These are phyloP conservation scores for Ampelocalamus luodianensis DNA, from an alignment of 176 grass and related monocot genomes.

Conservation along the genomic window DNA sequence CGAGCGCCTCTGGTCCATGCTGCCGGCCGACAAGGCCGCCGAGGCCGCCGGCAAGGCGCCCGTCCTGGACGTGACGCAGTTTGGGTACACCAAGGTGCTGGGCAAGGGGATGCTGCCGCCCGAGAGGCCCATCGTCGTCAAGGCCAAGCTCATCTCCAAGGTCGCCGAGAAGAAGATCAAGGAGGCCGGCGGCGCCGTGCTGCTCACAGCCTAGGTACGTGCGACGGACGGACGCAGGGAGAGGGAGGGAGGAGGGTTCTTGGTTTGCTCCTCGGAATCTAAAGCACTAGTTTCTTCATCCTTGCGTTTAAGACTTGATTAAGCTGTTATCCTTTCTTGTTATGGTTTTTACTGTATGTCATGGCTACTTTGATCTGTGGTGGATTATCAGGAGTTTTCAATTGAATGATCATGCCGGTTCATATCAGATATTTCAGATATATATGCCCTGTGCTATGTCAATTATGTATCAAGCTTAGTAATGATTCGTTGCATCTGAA, in stretches of 20 bases:
- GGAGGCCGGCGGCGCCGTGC: conserved; percentile 59
- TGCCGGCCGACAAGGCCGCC: conserved; percentile 52
- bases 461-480: not conserved
- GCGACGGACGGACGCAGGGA: not conserved
- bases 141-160: conserved; percentile 70
- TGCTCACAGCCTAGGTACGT: conserved; percentile 58
- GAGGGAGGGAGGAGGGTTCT: not conserved
- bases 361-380: conserved; percentile 14
- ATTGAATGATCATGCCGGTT: conserved; percentile 15
- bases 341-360: not conserved
- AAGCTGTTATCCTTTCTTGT: not conserved
- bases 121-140: conserved; percentile 56
- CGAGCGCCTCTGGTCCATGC: conserved; percentile 60
- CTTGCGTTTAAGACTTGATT: conserved; percentile 13
- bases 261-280: not conserved
- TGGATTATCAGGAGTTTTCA: conserved; percentile 4
- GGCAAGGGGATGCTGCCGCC: conserved; percentile 57
- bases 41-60: conserved; percentile 42
- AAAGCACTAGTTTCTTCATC: conserved; percentile 16
- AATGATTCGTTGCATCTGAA: not conserved
- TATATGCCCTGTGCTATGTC: not conserved
- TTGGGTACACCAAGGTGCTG: conserved; percentile 70
- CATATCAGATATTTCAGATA: conserved; percentile 20
- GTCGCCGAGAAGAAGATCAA: conserved; percentile 82
- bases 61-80: conserved; percentile 58